Evolutionary conservation across 1,139 yeast species (phyloP), one percentile per base, ranked within the genome.

Genomic region (Saccharomyces hybrid): DNA sequence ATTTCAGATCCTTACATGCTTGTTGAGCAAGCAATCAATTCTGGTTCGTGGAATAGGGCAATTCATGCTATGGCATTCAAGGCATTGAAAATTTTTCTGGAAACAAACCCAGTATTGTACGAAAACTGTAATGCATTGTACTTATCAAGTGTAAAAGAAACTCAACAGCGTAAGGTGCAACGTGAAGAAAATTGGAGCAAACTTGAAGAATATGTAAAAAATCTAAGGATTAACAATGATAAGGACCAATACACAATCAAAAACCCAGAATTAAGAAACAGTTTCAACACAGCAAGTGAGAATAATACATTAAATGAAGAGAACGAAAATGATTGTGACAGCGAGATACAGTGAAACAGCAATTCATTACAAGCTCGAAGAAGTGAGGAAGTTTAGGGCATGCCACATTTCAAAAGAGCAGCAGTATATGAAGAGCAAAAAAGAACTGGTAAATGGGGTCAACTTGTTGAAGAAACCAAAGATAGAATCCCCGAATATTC

Each of bases 11-110:
- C 72, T 50, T 70, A 64, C 61, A 64, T 67, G 63, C 62, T 63
- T 58, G 74, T 63, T 46, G 75, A 60, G 57, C 75, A 63, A 65
- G 75, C 68, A 52, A 73, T 69, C 27, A 69, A 68, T 51, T 70
- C 73, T 3, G 72, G 72, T 8, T 70, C 73, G 59, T 93, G 99
- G 99, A 93, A 93, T 70, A 81, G 95, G 63, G 89, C 96, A 51
- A 91, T 93, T 50, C 96, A 93, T 64, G 83, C 89, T 55, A 82
- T 93, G 77, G 93, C 96, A 3, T 90, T 83, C 72, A 88, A 88
- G 55, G 97, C 98, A 0, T 78, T 93, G 64, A 90, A 91, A 70
- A 87, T 89, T 57, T 91, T 95, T 66, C 84, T 91, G 87, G 98
- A 93, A 67, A 88, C 95, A 55, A 91, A 90, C 69, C 96, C 97